Conservation (phyloP, 2,329 filamentous ascomycete species). For the Aspergillus neotritici region DNA sequence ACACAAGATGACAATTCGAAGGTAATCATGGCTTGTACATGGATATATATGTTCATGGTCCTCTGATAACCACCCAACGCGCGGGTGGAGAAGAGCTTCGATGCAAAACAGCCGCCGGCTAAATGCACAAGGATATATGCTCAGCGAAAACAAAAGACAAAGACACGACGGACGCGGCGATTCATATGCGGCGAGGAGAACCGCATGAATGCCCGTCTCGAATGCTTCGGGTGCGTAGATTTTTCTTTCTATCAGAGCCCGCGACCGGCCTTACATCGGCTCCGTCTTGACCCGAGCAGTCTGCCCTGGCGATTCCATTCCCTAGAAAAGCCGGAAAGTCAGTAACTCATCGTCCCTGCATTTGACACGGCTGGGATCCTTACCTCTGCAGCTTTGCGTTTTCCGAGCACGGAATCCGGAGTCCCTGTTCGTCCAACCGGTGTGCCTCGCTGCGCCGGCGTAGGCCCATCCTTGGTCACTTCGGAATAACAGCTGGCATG, state of each 20-base stretch:
- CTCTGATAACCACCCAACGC: not conserved
- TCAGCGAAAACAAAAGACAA: too few relatives aligned
- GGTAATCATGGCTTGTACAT: not conserved
- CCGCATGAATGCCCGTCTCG: constrained; percentile 1
- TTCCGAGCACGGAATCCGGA: constrained; percentile 63
- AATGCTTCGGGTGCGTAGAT: too few relatives aligned
- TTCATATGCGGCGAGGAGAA: not conserved
- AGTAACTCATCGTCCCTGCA: not conserved
- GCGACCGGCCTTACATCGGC: constrained; percentile 18
- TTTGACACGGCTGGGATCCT: not conserved
- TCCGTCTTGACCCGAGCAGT: constrained; percentile 39
- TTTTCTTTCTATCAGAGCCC: too few relatives aligned
- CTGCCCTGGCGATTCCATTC: constrained; percentile 31
- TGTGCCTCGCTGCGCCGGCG: constrained; percentile 24
- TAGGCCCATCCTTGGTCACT: constrained; percentile 60
- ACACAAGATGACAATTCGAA: too few relatives aligned
- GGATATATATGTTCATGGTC: not conserved
- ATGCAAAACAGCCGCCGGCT: constrained; percentile 16
- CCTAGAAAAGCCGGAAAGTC: constrained; percentile 17
- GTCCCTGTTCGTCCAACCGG: constrained; percentile 44
- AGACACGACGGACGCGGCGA: too few relatives aligned
- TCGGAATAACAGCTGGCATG: constrained; percentile 88
- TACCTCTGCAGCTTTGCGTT: constrained; percentile 60
- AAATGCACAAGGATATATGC: constrained; percentile 9
- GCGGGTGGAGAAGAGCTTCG: constrained; percentile 4